phyloP scores from a whole-genome alignment of 495 filamentous ascomycete genomes.

The Thozetella sp. region DNA sequence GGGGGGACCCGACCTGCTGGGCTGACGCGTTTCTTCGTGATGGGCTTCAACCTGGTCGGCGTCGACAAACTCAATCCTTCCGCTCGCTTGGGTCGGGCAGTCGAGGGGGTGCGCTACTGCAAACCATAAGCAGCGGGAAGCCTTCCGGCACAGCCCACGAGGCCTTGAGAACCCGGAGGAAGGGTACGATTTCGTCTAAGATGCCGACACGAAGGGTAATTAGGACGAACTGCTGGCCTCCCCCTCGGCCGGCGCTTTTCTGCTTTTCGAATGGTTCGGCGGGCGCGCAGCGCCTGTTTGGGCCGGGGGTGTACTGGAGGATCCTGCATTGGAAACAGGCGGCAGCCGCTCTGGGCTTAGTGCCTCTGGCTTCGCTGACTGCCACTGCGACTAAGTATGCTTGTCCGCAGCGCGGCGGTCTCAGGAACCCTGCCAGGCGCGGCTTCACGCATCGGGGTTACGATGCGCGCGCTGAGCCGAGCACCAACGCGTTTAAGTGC shows the following conservation, averaged over 20 bases:
- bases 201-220: not conserved
- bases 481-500: not conserved
- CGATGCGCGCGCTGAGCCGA: constrained; percentile 1
- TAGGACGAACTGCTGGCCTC: not conserved
- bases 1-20: too few relatives aligned
- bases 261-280: not conserved
- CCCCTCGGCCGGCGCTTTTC: not conserved
- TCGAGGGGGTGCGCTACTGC: not conserved
- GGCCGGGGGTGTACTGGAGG: too few relatives aligned
- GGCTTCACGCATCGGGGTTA: constrained; percentile 21
- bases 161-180: not conserved
- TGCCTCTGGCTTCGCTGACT: not conserved
- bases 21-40: too few relatives aligned
- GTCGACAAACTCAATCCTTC: too few relatives aligned
- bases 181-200: not conserved
- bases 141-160: not conserved
- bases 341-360: not conserved
- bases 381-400: too few relatives aligned
- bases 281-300: not conserved
- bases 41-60: not conserved
- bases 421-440: constrained; percentile 16
- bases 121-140: not conserved
- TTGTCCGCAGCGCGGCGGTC: constrained; percentile 5
- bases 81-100: not conserved
- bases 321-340: too few relatives aligned